phyloP scores from a whole-genome alignment of 176 grass and related monocot species.

The Poa pratensis region DNA sequence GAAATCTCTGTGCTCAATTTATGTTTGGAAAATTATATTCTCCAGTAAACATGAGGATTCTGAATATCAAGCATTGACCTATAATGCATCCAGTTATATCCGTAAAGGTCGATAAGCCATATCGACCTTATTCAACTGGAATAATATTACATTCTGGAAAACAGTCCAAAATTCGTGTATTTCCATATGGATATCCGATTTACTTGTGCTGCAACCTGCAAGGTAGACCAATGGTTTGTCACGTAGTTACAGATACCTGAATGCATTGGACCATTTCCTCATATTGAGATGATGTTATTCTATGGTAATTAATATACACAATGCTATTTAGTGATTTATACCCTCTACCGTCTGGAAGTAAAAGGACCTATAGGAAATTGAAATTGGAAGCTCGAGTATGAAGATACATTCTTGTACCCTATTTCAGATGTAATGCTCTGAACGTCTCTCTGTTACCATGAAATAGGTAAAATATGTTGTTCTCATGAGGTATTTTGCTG shows the following conservation, averaged over 20 bases:
- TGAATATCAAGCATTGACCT: not conserved
- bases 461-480: not conserved
- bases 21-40: not conserved
- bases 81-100: not conserved
- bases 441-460: not conserved
- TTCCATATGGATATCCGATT: constrained; percentile 11
- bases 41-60: not conserved
- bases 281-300: not conserved
- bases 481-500: not conserved
- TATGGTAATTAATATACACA: not conserved
- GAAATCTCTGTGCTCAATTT: not conserved
- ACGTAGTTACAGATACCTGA: not conserved
- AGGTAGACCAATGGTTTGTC: constrained; percentile 1
- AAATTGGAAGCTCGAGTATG: not conserved
- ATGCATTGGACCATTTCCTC: not conserved
- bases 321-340: not conserved
- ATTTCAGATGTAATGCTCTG: not conserved
- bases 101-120: not conserved
- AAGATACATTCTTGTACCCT: not conserved
- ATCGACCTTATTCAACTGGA: constrained; percentile 1
- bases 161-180: not conserved
- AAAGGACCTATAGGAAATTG: not conserved
- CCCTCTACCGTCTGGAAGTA: not conserved
- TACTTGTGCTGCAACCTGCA: constrained; percentile 14
- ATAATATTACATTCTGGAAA: constrained; percentile 3